Percentiles rank a stretch among this genome's conserved stretches.
phyloP scores from a whole-genome alignment of 805 yeast genomes.

The Isabelozyma heimii region DNA sequence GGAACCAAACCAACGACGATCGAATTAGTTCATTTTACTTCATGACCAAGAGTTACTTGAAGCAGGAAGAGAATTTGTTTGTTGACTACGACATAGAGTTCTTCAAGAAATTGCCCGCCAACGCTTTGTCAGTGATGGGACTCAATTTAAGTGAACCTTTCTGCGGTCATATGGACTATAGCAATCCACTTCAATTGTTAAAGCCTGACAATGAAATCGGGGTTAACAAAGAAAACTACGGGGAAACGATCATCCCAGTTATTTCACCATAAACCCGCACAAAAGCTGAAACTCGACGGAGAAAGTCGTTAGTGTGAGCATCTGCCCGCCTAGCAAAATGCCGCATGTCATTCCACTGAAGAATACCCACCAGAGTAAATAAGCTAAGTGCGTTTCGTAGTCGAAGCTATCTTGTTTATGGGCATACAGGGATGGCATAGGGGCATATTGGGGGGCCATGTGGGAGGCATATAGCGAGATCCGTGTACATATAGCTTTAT shows the following conservation, averaged over 20 bases:
- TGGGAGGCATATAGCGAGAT: no score
- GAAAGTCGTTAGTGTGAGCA: background rate
- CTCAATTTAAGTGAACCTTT: conserved; percentile 13
- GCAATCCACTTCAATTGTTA: conserved; percentile 7
- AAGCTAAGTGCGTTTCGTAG: no score
- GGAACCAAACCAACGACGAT: conserved; percentile 21
- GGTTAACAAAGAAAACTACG: conserved; percentile 7
- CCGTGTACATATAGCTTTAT: no score
- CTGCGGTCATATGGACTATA: conserved; percentile 12
- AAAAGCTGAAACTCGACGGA: background rate
- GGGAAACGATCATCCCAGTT: conserved; percentile 15
- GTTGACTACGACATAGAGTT: conserved; percentile 19
- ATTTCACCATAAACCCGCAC: conserved; percentile 17
- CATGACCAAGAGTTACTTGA: conserved; percentile 22
- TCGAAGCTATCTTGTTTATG: no score
- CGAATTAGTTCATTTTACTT: conserved; percentile 21
- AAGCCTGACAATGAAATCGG: background rate
- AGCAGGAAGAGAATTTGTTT: conserved; percentile 27
- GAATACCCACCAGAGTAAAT: no score
- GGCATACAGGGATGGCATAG: no score
- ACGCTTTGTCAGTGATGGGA: conserved; percentile 8
- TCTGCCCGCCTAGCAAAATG: no score
- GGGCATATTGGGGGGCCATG: no score
- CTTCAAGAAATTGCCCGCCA: conserved; percentile 12
- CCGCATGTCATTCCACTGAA: no score